Conservation (phyloP, 2,329 filamentous ascomycete genomes). For the Exophiala spinifera region DNA sequence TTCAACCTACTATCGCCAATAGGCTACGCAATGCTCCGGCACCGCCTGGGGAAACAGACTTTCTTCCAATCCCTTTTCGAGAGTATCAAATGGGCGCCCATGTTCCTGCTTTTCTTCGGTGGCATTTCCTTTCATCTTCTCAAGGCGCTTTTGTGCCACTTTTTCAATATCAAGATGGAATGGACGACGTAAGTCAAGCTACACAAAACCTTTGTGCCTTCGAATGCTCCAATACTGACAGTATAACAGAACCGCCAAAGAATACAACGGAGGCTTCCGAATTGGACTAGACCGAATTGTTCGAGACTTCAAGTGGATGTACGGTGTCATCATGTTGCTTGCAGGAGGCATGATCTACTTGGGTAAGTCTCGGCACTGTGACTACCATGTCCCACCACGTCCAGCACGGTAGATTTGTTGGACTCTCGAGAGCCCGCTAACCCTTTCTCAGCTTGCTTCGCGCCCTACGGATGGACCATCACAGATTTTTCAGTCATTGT, state of each 20-base stretch:
- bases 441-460: conserved; percentile 12
- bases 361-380: conserved; percentile 1
- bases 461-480: conserved; percentile 56
- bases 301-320: conserved; percentile 75
- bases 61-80: conserved; percentile 51
- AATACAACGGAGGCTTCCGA: conserved; percentile 79
- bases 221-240: too few species aligned
- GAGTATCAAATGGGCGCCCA: conserved; percentile 61
- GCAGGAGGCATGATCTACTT: conserved; percentile 33
- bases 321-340: conserved; percentile 28
- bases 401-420: too few species aligned
- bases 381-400: too few species aligned
- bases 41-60: conserved; percentile 55
- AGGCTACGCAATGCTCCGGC: conserved; percentile 60
- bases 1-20: conserved; percentile 62
- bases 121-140: conserved; percentile 67
- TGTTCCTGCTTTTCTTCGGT: conserved; percentile 73
- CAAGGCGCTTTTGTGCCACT: conserved; percentile 73
- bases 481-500: conserved; percentile 57
- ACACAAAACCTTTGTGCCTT: too few species aligned
- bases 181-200: conserved; percentile 60
- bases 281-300: conserved; percentile 76
- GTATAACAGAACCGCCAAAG: conserved; percentile 62
- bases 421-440: too few species aligned
- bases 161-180: conserved; percentile 80